A percentile compares a stretch with the other conserved stretches of the same genome.
phyloP scores from a whole-genome alignment of 2,329 filamentous ascomycete species.

The Coniella vitis region DNA sequence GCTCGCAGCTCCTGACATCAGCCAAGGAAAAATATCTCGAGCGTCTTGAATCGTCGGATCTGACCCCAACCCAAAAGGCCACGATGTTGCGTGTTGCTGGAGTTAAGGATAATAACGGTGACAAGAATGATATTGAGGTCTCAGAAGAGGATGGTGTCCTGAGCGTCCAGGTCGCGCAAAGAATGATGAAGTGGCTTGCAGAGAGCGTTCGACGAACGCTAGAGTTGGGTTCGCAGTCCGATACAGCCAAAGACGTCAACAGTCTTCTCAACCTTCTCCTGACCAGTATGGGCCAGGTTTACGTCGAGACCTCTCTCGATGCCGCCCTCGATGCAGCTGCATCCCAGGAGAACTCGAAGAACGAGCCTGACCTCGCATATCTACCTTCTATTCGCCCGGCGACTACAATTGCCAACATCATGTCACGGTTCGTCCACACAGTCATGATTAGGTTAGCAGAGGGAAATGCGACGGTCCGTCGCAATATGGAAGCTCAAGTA shows the following conservation, averaged over 20 bases:
- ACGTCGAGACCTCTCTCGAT: conserved; percentile 60
- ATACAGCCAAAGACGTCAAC: conserved; percentile 91
- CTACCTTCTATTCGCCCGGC: conserved; percentile 71
- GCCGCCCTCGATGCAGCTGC: conserved; percentile 68
- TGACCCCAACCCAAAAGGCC: conserved; percentile 79
- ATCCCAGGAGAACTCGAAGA: conserved; percentile 70
- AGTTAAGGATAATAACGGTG: conserved; percentile 65
- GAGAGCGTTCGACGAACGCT: conserved; percentile 88
- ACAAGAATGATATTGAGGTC: conserved; percentile 83
- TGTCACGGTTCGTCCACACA: conserved; percentile 85
- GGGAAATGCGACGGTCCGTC: conserved; percentile 80
- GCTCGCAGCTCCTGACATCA: conserved; percentile 79
- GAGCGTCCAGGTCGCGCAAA: conserved; percentile 81
- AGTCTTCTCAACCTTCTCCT: conserved; percentile 78
- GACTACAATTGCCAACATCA: conserved; percentile 84
- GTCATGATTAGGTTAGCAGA: conserved; percentile 86
- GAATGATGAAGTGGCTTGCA: conserved; percentile 96
- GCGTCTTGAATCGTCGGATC: conserved; percentile 78
- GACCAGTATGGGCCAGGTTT: conserved; percentile 80
- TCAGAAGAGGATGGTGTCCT: conserved; percentile 82
- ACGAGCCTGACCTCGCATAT: conserved; percentile 82
- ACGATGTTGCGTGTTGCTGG: conserved; percentile 89
- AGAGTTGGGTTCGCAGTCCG: conserved; percentile 78
- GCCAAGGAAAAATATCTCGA: conserved; percentile 90
- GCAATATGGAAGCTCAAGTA: conserved; percentile 81